Percentiles rank a stretch among this genome's conserved stretches.
Conservation (phyloP, 108 stramenopile genomes). For the Cyclotella kingstonii region DNA sequence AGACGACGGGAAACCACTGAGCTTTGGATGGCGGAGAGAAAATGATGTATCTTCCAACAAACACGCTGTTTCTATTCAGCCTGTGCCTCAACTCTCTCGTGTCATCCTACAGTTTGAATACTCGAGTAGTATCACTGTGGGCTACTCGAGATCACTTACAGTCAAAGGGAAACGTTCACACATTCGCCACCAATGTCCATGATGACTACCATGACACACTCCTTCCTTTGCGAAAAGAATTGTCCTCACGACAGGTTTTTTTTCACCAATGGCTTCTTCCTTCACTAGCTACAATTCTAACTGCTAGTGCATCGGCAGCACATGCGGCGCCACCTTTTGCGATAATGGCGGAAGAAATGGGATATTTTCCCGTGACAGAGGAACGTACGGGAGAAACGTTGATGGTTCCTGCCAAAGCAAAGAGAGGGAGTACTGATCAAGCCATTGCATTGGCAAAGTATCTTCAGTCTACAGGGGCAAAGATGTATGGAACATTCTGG, state of each 20-base stretch:
- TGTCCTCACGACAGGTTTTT: constrained; percentile 10
- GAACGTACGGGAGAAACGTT: constrained; percentile 48
- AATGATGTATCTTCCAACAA: no score
- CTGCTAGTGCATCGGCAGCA: constrained; percentile 13
- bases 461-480: constrained; percentile 47
- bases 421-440: constrained; percentile 61
- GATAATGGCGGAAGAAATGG: constrained; percentile 86
- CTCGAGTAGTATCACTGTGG: no score
- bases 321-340: constrained; percentile 77
- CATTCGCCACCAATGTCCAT: no score
- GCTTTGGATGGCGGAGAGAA: no score
- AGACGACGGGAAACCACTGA: no score
- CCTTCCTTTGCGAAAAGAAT: no score
- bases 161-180: no score
- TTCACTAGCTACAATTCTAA: background rate
- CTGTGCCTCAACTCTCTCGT: no score
- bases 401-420: constrained; percentile 69
- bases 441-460: constrained; percentile 65
- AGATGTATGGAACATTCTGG: constrained; percentile 84
- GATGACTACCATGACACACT: no score
- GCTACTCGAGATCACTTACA: no score
- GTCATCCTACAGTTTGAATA: no score
- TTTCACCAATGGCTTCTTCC: constrained; percentile 4
- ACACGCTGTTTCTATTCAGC: no score
- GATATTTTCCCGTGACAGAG: constrained; percentile 79